Evolutionary conservation across 2,329 filamentous ascomycete species (phyloP).

Genomic region (Elsinoe arachidis): DNA sequence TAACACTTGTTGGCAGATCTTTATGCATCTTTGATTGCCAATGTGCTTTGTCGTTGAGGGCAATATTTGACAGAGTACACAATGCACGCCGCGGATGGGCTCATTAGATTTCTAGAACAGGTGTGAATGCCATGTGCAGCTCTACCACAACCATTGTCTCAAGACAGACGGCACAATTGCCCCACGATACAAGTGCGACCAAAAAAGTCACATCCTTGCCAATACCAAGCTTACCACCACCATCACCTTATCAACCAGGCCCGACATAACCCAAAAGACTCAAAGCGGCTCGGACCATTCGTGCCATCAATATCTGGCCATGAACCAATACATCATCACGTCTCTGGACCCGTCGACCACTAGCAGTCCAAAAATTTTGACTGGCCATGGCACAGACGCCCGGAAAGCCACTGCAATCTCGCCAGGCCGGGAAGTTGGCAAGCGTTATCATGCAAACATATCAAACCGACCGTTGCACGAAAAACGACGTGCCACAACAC

Average conservation of each 20-base stretch:
- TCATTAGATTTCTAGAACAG: no score
- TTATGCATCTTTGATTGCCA: neutral
- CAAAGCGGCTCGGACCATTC: neutral
- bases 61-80: neutral
- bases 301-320: neutral
- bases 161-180: neutral
- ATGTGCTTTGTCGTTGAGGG: neutral
- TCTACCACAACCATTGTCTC: no score
- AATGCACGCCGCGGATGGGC: no score
- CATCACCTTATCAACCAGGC: neutral
- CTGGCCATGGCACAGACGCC: slow-evolving; percentile 3
- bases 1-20: slow-evolving; percentile 10
- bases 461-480: neutral
- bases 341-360: neutral
- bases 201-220: slow-evolving; percentile 2
- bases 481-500: slow-evolving; percentile 1
- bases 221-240: neutral
- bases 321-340: slow-evolving; percentile 4
- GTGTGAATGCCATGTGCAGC: no score
- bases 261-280: neutral
- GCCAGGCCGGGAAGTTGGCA: slow-evolving; percentile 9
- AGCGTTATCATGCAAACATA: slow-evolving; percentile 11
- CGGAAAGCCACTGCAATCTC: slow-evolving; percentile 10
- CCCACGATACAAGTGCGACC: neutral
- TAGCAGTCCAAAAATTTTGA: neutral